phyloP scores from a whole-genome alignment of 2,329 filamentous ascomycete genomes.

The Cladosporium cucumerinum region DNA sequence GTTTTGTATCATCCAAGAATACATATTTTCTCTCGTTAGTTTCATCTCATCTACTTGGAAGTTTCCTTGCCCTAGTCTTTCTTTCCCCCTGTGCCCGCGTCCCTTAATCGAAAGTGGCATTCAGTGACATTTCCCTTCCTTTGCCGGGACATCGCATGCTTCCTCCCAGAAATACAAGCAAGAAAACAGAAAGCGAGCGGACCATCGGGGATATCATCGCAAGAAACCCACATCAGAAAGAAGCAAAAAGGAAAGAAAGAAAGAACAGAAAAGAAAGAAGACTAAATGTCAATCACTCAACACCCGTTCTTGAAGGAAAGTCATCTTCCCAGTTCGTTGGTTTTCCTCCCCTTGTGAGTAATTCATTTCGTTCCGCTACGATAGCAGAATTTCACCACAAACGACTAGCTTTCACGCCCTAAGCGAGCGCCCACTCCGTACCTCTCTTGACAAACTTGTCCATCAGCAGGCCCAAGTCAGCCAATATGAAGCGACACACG shows the following conservation, averaged over 20 bases:
- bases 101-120: background rate
- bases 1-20: background rate
- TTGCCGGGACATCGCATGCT: background rate
- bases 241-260: background rate
- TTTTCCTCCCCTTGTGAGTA: background rate
- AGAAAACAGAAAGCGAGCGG: background rate
- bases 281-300: background rate
- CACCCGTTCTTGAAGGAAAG: background rate
- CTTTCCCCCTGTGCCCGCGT: background rate
- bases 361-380: background rate
- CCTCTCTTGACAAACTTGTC: slow-evolving; percentile 98
- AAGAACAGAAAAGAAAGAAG: background rate
- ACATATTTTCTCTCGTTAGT: background rate
- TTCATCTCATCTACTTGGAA: background rate
- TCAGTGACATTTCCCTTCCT: background rate
- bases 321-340: background rate
- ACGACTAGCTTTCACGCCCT: background rate
- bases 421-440: slow-evolving; percentile 82
- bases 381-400: background rate
- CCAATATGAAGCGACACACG: slow-evolving; percentile 88
- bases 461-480: slow-evolving; percentile 77
- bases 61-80: background rate
- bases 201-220: slow-evolving; percentile 8
- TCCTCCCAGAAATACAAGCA: background rate
- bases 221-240: background rate